Evolutionary conservation across 2,329 filamentous ascomycete species (phyloP).

Genomic region (Ophiostoma populinum): DNA sequence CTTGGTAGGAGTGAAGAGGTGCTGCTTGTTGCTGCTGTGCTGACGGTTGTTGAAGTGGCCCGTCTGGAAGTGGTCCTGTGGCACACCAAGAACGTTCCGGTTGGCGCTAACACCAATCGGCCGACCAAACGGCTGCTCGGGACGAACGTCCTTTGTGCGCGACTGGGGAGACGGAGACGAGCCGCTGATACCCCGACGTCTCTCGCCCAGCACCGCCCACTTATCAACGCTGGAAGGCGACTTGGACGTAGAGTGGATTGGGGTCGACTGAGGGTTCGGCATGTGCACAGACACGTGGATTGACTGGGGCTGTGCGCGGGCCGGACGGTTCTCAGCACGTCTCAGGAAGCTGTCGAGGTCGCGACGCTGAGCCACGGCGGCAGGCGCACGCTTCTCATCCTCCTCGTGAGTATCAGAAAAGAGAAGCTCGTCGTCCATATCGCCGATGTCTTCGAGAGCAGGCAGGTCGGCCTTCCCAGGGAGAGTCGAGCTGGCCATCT

Average conservation of each 20-base stretch:
- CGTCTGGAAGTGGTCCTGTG: slow-evolving; percentile 8
- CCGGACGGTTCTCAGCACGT: slow-evolving; percentile 16
- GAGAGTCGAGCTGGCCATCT: slow-evolving; percentile 23
- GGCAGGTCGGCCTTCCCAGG: slow-evolving; percentile 19
- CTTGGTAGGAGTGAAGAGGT: slow-evolving; percentile 14
- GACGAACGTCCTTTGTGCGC: slow-evolving; percentile 25
- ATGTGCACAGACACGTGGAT: slow-evolving; percentile 42
- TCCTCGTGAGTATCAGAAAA: slow-evolving; percentile 44
- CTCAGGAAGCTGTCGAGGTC: slow-evolving; percentile 2
- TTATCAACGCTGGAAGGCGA: slow-evolving; percentile 57
- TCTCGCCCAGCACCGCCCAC: slow-evolving; percentile 77
- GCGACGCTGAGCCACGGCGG: slow-evolving; percentile 15
- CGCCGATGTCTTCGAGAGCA: slow-evolving; percentile 38
- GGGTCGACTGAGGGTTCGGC: slow-evolving; percentile 22
- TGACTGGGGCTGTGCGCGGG: slow-evolving; percentile 5
- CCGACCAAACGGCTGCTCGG: slow-evolving; percentile 26
- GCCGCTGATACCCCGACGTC: slow-evolving; percentile 49
- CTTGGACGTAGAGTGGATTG: slow-evolving; percentile 3
- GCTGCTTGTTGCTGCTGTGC: neutral
- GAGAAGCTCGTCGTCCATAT: slow-evolving; percentile 52
- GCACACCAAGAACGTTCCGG: no score
- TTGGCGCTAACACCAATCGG: slow-evolving; percentile 21
- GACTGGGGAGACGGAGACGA: slow-evolving; percentile 30
- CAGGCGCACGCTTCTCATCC: slow-evolving; percentile 17
- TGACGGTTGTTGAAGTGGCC: slow-evolving; percentile 1